These are phyloP conservation scores for Globisporangium mamillatum DNA, from an alignment of 352 stramenopile genomes.

Conservation along the genomic window DNA sequence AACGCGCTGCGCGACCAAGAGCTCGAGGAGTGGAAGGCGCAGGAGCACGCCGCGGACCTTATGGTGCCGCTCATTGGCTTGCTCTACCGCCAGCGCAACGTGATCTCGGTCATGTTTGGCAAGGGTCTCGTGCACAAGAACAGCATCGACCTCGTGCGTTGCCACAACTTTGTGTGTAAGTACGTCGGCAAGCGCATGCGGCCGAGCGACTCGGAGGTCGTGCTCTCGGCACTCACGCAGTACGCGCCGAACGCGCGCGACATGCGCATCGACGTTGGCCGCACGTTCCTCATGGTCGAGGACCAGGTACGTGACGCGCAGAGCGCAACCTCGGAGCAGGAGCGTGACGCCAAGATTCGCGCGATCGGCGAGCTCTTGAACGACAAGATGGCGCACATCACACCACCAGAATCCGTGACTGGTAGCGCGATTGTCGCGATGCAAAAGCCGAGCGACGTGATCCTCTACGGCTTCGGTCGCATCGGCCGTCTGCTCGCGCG, in stretches of 20 bases:
- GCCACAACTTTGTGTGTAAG: constrained; percentile 83
- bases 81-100: constrained; percentile 82
- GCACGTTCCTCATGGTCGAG: constrained; percentile 70
- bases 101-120: constrained; percentile 80
- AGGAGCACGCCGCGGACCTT: constrained; percentile 79
- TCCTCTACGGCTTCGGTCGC: constrained; percentile 87
- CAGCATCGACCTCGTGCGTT: constrained; percentile 81
- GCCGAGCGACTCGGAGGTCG: constrained; percentile 68
- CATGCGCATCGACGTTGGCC: constrained; percentile 80
- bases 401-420: constrained; percentile 12
- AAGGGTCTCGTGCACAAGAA: constrained; percentile 86
- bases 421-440: constrained; percentile 20
- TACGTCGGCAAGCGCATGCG: constrained; percentile 80
- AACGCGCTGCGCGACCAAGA: constrained; percentile 54
- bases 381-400: constrained; percentile 52
- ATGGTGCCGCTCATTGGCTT: constrained; percentile 83
- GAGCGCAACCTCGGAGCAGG: constrained; percentile 25
- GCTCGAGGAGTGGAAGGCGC: constrained; percentile 71
- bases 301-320: constrained; percentile 51
- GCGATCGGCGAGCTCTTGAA: constrained; percentile 55
- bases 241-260: constrained; percentile 54
- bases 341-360: constrained; percentile 42
- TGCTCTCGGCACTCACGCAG: constrained; percentile 61
- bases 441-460: constrained; percentile 73
- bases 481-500: constrained; percentile 79